Evolutionary conservation across 2,329 filamentous ascomycete species (phyloP).

Genomic region (Epichloe uncinata): DNA sequence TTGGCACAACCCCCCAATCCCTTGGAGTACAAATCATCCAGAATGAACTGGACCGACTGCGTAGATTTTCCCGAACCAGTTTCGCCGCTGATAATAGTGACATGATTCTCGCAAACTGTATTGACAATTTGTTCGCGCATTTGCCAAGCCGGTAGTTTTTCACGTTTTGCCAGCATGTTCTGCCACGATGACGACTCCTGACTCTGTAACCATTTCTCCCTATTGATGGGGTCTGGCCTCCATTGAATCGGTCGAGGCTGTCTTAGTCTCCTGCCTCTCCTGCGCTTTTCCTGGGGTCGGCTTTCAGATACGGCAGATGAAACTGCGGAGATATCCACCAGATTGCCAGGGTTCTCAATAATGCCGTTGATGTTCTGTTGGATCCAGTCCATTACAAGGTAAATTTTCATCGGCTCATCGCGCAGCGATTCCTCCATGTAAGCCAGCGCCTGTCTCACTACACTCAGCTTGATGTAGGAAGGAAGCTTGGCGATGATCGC

Average conservation of each 20-base stretch:
- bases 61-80: slow-evolving; percentile 96
- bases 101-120: slow-evolving; percentile 64
- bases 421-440: slow-evolving; percentile 58
- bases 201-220: slow-evolving; percentile 55
- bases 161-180: slow-evolving; percentile 60
- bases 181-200: slow-evolving; percentile 53
- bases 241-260: slow-evolving; percentile 50
- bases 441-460: slow-evolving; percentile 62
- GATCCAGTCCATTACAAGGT: slow-evolving; percentile 81
- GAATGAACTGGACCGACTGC: slow-evolving; percentile 88
- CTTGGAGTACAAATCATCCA: slow-evolving; percentile 75
- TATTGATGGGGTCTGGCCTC: slow-evolving; percentile 45
- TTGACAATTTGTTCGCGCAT: slow-evolving; percentile 64
- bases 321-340: slow-evolving; percentile 74
- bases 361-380: slow-evolving; percentile 74
- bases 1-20: slow-evolving; percentile 72
- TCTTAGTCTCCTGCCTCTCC: slow-evolving; percentile 19
- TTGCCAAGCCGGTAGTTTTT: slow-evolving; percentile 75
- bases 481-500: slow-evolving; percentile 60
- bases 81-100: slow-evolving; percentile 94
- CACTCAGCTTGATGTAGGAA: slow-evolving; percentile 84
- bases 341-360: slow-evolving; percentile 68
- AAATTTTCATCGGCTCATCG: slow-evolving; percentile 81
- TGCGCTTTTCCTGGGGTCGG: slow-evolving; percentile 17
- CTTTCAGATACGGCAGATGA: slow-evolving; percentile 52